Evolutionary conservation across 192 early-diverging fungal genomes (phyloP).

Genomic region (Lunasporangiospora selenospora): DNA sequence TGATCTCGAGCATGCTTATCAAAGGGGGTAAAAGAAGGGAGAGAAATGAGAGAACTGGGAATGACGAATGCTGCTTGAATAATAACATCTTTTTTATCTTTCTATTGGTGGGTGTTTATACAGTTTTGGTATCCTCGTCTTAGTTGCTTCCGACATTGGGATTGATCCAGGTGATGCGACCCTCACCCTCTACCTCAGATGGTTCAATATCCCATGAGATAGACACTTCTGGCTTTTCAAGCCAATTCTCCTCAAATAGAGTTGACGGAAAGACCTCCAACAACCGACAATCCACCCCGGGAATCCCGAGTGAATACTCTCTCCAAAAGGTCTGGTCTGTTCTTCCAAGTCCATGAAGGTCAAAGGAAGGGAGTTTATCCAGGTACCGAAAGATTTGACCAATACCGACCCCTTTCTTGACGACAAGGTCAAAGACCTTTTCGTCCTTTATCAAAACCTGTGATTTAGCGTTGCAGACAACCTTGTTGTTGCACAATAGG

Average conservation of each 20-base stretch:
- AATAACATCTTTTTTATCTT: too few relatives aligned
- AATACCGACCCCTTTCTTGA: conserved; percentile 50
- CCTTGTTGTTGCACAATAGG: conserved; percentile 42
- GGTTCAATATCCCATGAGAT: conserved; percentile 39
- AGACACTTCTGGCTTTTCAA: conserved; percentile 12
- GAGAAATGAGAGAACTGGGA: too few relatives aligned
- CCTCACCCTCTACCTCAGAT: neutral
- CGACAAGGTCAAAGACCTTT: conserved; percentile 41
- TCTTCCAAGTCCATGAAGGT: conserved; percentile 43
- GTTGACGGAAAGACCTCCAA: conserved; percentile 42
- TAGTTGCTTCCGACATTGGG: conserved; percentile 5
- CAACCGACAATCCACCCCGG: conserved; percentile 47
- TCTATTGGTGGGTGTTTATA: too few relatives aligned
- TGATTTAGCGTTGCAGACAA: conserved; percentile 52
- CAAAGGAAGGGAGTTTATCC: conserved; percentile 47
- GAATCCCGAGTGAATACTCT: conserved; percentile 45
- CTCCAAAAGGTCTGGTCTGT: conserved; percentile 49
- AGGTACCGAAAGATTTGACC: conserved; percentile 56
- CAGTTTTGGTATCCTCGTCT: too few relatives aligned
- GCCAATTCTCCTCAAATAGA: conserved; percentile 38
- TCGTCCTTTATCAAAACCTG: conserved; percentile 47
- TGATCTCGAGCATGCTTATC: too few relatives aligned
- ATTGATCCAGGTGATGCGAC: conserved; percentile 7
- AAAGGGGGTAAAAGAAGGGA: too few relatives aligned
- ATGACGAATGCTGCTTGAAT: too few relatives aligned